These are phyloP conservation scores for Xylaria sp. DNA, from an alignment of 2,329 filamentous ascomycete species.

Conservation along the genomic window DNA sequence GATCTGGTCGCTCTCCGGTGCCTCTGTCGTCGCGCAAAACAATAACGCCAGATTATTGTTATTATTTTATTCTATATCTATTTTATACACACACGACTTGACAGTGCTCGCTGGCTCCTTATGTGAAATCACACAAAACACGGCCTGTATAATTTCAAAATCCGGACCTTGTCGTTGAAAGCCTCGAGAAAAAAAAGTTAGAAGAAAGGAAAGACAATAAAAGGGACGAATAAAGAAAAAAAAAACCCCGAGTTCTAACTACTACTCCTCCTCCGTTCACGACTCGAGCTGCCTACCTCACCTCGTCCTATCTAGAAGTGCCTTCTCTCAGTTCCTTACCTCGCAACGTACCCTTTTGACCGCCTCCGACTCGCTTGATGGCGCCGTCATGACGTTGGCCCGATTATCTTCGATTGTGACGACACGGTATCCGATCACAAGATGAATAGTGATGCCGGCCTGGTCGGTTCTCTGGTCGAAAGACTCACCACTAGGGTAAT, in stretches of 20 bases:
- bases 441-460: constrained; percentile 70
- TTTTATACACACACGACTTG: not conserved
- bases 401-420: constrained; percentile 45
- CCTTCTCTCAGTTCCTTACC: constrained; percentile 5
- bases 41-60: not conserved
- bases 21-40: constrained; percentile 26
- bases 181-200: not conserved
- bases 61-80: not conserved
- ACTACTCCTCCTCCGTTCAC: constrained; percentile 1
- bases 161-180: not conserved
- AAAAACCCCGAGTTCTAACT: constrained; percentile 1
- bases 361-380: constrained; percentile 42
- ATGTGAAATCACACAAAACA: constrained; percentile 1
- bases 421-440: constrained; percentile 50
- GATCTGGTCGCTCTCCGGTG: constrained; percentile 32
- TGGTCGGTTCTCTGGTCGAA: constrained; percentile 71
- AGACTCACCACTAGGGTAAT: constrained; percentile 70
- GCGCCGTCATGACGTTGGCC: constrained; percentile 51
- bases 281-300: constrained; percentile 6
- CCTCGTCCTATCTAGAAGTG: constrained; percentile 6
- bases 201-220: not conserved
- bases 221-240: not conserved
- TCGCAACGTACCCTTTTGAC: constrained; percentile 11
- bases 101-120: not conserved
- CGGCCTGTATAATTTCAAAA: not conserved